Base-by-base conservation (phyloP, 306 rosid genomes). In the Medicago lupulina region DNA sequence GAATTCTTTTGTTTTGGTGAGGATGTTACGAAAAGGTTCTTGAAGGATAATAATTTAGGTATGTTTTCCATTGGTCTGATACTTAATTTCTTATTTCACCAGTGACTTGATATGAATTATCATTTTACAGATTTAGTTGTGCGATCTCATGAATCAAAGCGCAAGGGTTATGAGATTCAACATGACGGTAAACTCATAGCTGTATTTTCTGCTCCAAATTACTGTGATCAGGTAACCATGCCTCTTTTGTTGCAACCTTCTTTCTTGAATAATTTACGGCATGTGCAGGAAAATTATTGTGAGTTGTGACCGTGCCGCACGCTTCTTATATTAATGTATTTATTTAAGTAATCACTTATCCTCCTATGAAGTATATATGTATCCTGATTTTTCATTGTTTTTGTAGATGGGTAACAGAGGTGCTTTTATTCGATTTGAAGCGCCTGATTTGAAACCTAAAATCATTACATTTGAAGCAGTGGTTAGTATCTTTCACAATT, bases 111-210 rank as follows among this genome's bases (percentile, higher is more conserved):
- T 73, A 9, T 41, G 13, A 67, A 18, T 67, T 47, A 51, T 58
- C 76, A 46, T 77, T 78, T 43, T 77, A 66, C 93, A 96, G 99
- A 96, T 78, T 85, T 96, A 86, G 88, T 96, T 40, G 99, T 96
- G 79, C 91, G 99, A 73, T 96, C 99, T 67, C 99, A 96, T n/a
- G 99, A 96, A 87, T 98, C 92, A 64, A 96, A 96, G 88, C 98
- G 92, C 55, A 97, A 96, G 82, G 99, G 99, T 64, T 92, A 92
- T 70, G 99, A 96, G 86, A 87, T 96, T 62, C 98, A 92, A 84
- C 99, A 96, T 70, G 96, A 92, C 70, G 96, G 99, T 46, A 96
- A 92, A 90, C 97, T 96, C 79, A 92, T 96, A 67, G 92, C 99
- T 57, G 99, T 96, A 21, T 96, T 96, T 85, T 96, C 99, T 80